phyloP scores from a whole-genome alignment of 1,284 basidiomycete species.

The Austroboletus novae-zelandiae region DNA sequence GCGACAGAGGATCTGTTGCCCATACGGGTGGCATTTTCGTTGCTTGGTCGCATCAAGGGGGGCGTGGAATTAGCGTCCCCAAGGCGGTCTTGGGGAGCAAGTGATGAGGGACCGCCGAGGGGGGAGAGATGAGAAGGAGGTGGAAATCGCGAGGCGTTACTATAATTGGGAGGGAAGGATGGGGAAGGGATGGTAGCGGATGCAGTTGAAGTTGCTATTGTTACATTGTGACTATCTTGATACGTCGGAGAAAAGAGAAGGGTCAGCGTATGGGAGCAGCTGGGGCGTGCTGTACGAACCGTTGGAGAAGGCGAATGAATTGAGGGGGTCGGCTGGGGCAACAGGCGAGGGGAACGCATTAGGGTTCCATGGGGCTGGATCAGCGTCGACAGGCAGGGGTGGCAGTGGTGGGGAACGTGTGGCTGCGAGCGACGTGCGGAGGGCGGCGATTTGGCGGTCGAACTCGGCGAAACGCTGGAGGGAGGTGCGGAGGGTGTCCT shows the following conservation, averaged over 20 bases:
- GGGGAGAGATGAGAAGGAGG: constrained; percentile 24
- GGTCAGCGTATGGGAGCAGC: constrained; percentile 1
- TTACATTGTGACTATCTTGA: constrained; percentile 13
- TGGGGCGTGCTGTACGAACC: constrained; percentile 17
- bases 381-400: constrained; percentile 25
- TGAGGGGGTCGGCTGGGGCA: constrained; percentile 7
- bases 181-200: constrained; percentile 18
- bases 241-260: constrained; percentile 6
- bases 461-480: constrained; percentile 53
- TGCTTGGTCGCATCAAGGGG: constrained; percentile 19
- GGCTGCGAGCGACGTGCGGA: constrained; percentile 38
- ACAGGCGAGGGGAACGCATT: constrained; percentile 14
- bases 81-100: constrained; percentile 12
- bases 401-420: constrained; percentile 37
- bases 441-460: constrained; percentile 47
- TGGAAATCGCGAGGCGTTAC: constrained; percentile 21
- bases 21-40: constrained; percentile 12
- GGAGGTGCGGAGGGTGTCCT: constrained; percentile 44
- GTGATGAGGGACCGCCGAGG: constrained; percentile 14
- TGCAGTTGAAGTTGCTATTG: constrained; percentile 10
- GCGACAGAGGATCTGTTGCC: constrained; percentile 6
- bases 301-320: constrained; percentile 19
- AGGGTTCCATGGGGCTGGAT: constrained; percentile 17
- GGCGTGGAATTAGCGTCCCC: constrained; percentile 13
- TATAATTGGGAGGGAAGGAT: constrained; percentile 20